Evolutionary conservation across 2,329 filamentous ascomycete species (phyloP), one percentile per base, ranked within the genome.

Genomic region (Fusarium mundagurra): DNA sequence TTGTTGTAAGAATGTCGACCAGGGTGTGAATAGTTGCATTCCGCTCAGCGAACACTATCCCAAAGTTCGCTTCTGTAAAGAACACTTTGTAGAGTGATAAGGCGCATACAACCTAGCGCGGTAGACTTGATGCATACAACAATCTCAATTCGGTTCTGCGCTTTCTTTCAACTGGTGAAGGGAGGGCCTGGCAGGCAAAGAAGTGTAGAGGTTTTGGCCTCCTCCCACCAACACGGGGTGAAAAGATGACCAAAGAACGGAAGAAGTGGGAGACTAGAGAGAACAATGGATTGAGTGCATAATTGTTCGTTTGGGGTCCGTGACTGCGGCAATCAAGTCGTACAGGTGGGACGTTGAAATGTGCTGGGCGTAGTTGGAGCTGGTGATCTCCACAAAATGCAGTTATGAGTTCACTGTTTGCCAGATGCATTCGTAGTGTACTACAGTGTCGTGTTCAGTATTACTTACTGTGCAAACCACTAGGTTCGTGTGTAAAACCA

Each of bases 351-450:
- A 65, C 72, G 64, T 60, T 69, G 60, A 74, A 61, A 66, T 66
- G 41, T 54, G 63, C 33, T 36, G 50, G n/a, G 31, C 39, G 54
- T 54, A 51, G 71, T 71, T 67, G 67, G 48, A 47, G 50, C 39
- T 60, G 33, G 36, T 54, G 72, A 74, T 61, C 66, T 64, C 71
- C 71, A 72, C 55, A 67, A 74, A 73, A 74, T 74, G 67, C 55
- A 68, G 48, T 51, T 71, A 74, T 73, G 71, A 55, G 54, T 43
- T 71, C 58, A 61, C 47, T 71, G 50, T 50, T 70, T 60, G 64
- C 36, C 20, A 31, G 39, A 51, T 33, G 44, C n/a, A 45, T 43
- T 39, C 22, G 34, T 47, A 38, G 33, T 34, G 34, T 8, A n/a
- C 39, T 43, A 68, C 68, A 68, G 63, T 69, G 64, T 20, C 4